A percentile compares a stretch with the other conserved stretches of the same genome.
phyloP scores from a whole-genome alignment of 169 alveolate genomes.

The Eimeria acervulina region DNA sequence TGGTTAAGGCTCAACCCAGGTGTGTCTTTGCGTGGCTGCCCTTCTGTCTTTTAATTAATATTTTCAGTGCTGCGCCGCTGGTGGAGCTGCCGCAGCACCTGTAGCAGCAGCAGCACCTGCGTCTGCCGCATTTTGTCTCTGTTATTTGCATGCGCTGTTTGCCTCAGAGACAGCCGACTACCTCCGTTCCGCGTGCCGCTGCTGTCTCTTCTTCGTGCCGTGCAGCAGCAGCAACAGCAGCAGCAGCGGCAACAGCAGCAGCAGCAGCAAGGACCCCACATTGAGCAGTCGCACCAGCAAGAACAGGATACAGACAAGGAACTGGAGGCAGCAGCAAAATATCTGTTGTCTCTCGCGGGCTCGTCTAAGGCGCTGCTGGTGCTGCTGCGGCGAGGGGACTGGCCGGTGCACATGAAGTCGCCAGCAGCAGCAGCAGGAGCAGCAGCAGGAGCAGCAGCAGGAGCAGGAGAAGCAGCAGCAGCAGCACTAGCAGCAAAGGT shows the following conservation, averaged over 20 bases:
- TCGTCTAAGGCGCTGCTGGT: not conserved
- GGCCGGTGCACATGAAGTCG: constrained; percentile 28
- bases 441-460: constrained; percentile 54
- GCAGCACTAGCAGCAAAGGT: constrained; percentile 8
- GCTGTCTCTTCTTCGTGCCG: constrained; percentile 38
- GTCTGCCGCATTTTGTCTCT: not conserved
- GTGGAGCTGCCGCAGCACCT: constrained; percentile 12
- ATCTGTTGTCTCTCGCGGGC: constrained; percentile 12
- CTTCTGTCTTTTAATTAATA: not conserved
- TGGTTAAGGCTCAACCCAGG: constrained; percentile 55
- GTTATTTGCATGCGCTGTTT: not conserved
- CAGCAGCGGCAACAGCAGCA: constrained; percentile 26
- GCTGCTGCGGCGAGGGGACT: constrained; percentile 49
- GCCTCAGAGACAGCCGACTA: constrained; percentile 57
- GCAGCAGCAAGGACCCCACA: not conserved
- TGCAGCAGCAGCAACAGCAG: constrained; percentile 70
- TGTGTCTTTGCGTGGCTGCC: not conserved
- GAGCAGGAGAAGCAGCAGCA: constrained; percentile 23
- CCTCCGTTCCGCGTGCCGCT: constrained; percentile 53
- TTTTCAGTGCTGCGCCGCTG: not conserved
- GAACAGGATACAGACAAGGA: not conserved
- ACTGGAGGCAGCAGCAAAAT: constrained; percentile 32
- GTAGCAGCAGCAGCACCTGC: not conserved
- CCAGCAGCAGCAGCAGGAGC: constrained; percentile 8
- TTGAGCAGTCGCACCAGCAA: not conserved